These are phyloP conservation scores for Phoma sp. DNA, from an alignment of 2,329 filamentous ascomycete genomes.

Conservation along the genomic window DNA sequence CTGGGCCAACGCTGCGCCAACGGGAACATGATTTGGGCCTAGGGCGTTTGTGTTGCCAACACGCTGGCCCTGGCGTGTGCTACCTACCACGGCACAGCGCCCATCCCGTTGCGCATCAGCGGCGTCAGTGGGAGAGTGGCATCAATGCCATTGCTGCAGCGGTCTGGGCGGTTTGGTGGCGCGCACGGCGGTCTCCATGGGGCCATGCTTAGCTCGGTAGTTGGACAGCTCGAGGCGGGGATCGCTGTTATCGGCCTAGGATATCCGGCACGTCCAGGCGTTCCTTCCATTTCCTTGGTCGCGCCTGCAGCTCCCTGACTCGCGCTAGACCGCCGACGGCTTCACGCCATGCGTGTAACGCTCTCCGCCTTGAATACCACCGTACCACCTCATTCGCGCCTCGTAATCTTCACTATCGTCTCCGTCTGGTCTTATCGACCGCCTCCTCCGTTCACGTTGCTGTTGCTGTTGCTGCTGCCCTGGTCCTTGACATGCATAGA, in stretches of 20 bases:
- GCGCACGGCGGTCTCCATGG: not conserved
- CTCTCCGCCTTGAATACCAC: conserved; percentile 38
- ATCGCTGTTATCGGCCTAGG: conserved; percentile 3
- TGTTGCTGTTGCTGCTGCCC: too few species aligned
- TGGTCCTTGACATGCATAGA: not conserved
- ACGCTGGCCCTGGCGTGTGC: conserved; percentile 2
- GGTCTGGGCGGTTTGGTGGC: conserved; percentile 3
- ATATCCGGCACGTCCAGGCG: not conserved
- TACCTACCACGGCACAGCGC: not conserved
- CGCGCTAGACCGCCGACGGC: conserved; percentile 16
- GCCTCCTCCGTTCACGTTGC: not conserved
- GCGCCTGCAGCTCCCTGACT: conserved; percentile 10
- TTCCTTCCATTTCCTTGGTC: conserved; percentile 19
- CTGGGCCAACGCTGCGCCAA: conserved; percentile 10
- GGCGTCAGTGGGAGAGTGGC: too few species aligned
- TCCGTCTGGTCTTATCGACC: conserved; percentile 2
- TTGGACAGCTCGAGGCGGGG: conserved; percentile 9
- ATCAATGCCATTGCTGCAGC: not conserved
- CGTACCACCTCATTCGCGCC: conserved; percentile 36
- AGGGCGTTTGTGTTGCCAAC: not conserved
- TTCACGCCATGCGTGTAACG: conserved; percentile 35
- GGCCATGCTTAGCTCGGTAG: not conserved
- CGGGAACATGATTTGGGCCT: conserved; percentile 7
- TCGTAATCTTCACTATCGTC: conserved; percentile 16
- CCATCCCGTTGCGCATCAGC: conserved; percentile 5